phyloP scores from a whole-genome alignment of 768 basidiomycete genomes.

The Exidia glandulosa region DNA sequence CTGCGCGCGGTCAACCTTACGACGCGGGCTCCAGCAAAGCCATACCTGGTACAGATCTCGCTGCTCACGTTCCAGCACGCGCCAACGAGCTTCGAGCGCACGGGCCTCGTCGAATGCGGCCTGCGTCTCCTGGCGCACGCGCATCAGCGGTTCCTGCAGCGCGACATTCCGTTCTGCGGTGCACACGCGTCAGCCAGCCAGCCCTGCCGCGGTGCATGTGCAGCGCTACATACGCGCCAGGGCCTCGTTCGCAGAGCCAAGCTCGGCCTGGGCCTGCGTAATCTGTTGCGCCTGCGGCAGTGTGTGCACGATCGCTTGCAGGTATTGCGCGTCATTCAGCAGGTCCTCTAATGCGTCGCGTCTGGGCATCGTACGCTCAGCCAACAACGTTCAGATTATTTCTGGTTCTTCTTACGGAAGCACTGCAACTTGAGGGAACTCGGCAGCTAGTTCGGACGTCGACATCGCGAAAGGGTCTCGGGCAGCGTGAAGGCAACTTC shows the following conservation, averaged over 20 bases:
- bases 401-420: too few relatives aligned
- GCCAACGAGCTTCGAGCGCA: constrained; percentile 70
- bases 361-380: too few relatives aligned
- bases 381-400: too few relatives aligned
- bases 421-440: too few relatives aligned
- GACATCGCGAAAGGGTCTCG: too few relatives aligned
- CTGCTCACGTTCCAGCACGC: constrained; percentile 81
- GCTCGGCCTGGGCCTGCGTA: constrained; percentile 64
- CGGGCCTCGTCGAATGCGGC: constrained; percentile 84
- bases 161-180: constrained; percentile 59
- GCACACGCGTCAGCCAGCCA: constrained; percentile 3
- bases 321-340: constrained; percentile 68
- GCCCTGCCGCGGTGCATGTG: constrained; percentile 1
- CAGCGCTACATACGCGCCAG: constrained; percentile 58
- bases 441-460: too few relatives aligned
- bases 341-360: constrained; percentile 88
- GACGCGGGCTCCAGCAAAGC: not conserved
- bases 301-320: constrained; percentile 80
- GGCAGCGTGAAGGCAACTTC: too few relatives aligned
- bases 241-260: constrained; percentile 75
- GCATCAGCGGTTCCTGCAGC: constrained; percentile 65
- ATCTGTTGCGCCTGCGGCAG: constrained; percentile 61
- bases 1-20: constrained; percentile 25
- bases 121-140: constrained; percentile 70
- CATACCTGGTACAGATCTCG: constrained; percentile 76